Base-by-base conservation (phyloP, 495 filamentous ascomycete genomes). In the Pyrenopolyporus hunteri region DNA sequence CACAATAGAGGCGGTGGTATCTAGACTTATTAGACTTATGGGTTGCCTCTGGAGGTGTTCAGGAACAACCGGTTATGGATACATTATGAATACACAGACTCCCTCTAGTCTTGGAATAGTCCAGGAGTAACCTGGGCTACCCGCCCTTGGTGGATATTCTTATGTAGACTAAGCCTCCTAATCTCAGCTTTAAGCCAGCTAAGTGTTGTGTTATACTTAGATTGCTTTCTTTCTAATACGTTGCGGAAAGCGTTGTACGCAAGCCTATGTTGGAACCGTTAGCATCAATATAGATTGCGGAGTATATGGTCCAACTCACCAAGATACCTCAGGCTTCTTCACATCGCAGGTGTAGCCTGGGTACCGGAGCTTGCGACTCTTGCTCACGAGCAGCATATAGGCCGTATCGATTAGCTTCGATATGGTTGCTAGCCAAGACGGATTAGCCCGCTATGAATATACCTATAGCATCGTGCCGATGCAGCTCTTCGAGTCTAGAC, bases 211-310 rank as follows among this genome's bases (percentile, higher is more conserved):
- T 62, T 59, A 67, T 89, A 93, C 7, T 76, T 82, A 23, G 84
- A 85, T 74, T 94, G 91, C 66, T 88, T 91, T 54, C 80, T 84
- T 1, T 63, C 67, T 37, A 96, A 59, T 4, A 91, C 84, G 51
- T 80, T 79, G 47, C 74, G 72, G 62, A 91, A 92, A 2, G 90
- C 90, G 3, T 81, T 78, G 19, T 83, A 78, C 0, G 84, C 84
- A 26, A 95, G 72, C 79, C 84, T 83, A 40, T 2, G 43, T 10
- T n/a, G 16, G 16, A 35, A 20, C 6, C 6, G 26, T 56, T 16
- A 60, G 54, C 42, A 39, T 42, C 32, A 44, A 45, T 54, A 44
- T 33, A 44, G 54, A 52, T 11, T 32, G 1, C 16, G 16, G 25
- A 16, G 10, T 17, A 39, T 7, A 6, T 19, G 16, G 20, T 16